Evolutionary conservation across 352 stramenopile genomes (phyloP), one percentile per base, ranked within the genome.

Genomic region (Globisporangium cylindrosporum): DNA sequence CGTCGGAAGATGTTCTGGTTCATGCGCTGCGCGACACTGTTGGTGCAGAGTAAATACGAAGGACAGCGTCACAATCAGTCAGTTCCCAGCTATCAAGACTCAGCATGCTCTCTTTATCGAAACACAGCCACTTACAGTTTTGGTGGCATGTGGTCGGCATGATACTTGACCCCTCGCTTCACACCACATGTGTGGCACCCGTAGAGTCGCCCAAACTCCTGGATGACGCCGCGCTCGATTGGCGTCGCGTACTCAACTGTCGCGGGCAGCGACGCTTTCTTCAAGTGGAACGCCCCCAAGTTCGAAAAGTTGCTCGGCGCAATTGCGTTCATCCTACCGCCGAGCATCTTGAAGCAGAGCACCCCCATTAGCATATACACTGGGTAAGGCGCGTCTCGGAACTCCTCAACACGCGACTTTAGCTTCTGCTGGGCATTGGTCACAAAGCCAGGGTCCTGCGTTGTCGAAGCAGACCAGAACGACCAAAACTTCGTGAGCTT

Each of bases 101-200:
- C 7, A 46, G 43, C 10, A 61, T 48, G 8, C 8, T 48, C 34
- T 18, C 8, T 48, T 18, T 18, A 4, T 29, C 27, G 25, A 59
- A 18, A 48, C 32, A 49, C 15, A 41, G 24, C 22, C 15, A 77
- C 82, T 10, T 77, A 94, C 88, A 88, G 65, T 72, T 89, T 93
- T n/a, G 86, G 88, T 1, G 88, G 88, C 85, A 92, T 91, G 74
- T 96, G 88, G 62, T 96, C 88, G 54, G 83, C 88, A 53, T 94
- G 85, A 58, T 89, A 96, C 59, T 82, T 81, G 61, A 88, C 76
- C 7, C 77, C 81, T 8, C 66, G 74, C 68, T 89, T 89, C 9
- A 86, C 68, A 24, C 88, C 88, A 60, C 88, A 96, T 24, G 88
- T 96, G 68, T 96, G 88, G 70, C 88, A 96, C 20, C 88, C 88